Percentiles rank a stretch among this genome's conserved stretches.
Conservation (phyloP, 176 grass and related monocot species). For the Oryza longistaminata region DNA sequence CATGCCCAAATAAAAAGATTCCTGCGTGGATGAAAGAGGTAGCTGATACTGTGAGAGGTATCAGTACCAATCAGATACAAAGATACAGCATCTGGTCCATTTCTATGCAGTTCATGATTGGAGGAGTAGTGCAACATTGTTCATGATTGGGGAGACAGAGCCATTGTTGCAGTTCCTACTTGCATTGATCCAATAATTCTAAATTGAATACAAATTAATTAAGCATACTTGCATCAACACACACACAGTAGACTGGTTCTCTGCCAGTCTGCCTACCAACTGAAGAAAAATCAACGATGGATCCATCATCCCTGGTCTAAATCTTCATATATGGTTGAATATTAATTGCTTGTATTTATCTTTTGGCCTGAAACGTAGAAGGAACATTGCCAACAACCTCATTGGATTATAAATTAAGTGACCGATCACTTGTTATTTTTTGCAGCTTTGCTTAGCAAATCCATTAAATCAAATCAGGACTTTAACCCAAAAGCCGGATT, state of each 20-base stretch:
- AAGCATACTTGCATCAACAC: background rate
- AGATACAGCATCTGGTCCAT: slow-evolving; percentile 20
- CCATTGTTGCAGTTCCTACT: background rate
- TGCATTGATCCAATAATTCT: background rate
- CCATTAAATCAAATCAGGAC: slow-evolving; percentile 17
- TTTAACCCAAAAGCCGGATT: slow-evolving; percentile 25
- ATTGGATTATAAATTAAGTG: background rate
- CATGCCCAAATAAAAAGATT: slow-evolving; percentile 35
- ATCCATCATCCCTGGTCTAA: background rate
- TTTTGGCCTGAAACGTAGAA: background rate
- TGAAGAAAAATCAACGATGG: background rate
- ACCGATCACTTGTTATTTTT: background rate
- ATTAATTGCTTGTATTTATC: background rate
- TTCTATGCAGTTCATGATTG: background rate
- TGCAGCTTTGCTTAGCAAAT: slow-evolving; percentile 20
- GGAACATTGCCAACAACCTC: background rate
- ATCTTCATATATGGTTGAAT: background rate
- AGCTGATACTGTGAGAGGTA: background rate
- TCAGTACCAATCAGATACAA: background rate
- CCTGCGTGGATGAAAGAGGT: background rate
- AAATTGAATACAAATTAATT: background rate
- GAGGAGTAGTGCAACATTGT: background rate
- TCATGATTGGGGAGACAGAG: background rate
- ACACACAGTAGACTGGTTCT: background rate
- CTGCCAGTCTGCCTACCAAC: background rate